Conservation (phyloP, 179 eudicot genomes). For the Spergularia azorica region DNA sequence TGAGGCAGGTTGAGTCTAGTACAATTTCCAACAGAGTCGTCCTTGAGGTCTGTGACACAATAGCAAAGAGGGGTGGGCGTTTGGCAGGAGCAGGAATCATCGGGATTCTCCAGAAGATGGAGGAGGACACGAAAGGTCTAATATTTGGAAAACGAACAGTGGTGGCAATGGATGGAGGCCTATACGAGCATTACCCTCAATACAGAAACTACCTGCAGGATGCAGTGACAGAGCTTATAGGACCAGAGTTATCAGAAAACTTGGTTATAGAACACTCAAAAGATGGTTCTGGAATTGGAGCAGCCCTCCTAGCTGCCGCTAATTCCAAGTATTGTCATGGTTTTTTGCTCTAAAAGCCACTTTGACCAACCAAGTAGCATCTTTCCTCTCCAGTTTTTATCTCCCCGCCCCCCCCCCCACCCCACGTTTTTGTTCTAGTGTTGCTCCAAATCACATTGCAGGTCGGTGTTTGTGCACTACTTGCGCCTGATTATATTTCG, state of each 20-base stretch:
- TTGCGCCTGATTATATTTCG: neutral
- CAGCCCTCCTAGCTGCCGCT: constrained; percentile 82
- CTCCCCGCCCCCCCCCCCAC: no score
- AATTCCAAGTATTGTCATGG: constrained; percentile 42
- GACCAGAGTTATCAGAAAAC: constrained; percentile 44
- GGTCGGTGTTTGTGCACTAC: no score
- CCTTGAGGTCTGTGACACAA: constrained; percentile 66
- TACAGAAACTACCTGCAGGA: constrained; percentile 61
- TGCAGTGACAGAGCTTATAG: constrained; percentile 68
- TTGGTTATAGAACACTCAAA: constrained; percentile 65
- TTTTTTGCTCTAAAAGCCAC: neutral
- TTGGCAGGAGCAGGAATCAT: constrained; percentile 86
- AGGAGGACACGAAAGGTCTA: constrained; percentile 50
- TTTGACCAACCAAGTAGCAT: no score
- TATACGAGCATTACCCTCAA: constrained; percentile 71
- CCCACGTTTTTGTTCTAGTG: no score
- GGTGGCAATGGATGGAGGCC: constrained; percentile 87
- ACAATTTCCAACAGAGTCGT: constrained; percentile 44
- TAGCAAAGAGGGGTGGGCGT: constrained; percentile 70
- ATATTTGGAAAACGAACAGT: constrained; percentile 65
- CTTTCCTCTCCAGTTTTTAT: no score
- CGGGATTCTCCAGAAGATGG: constrained; percentile 77
- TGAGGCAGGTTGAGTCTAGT: constrained; percentile 48
- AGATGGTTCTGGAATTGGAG: constrained; percentile 88
- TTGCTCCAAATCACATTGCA: no score